phyloP scores from a whole-genome alignment of 441 rosid genomes.

The Flueggea neowawraea region DNA sequence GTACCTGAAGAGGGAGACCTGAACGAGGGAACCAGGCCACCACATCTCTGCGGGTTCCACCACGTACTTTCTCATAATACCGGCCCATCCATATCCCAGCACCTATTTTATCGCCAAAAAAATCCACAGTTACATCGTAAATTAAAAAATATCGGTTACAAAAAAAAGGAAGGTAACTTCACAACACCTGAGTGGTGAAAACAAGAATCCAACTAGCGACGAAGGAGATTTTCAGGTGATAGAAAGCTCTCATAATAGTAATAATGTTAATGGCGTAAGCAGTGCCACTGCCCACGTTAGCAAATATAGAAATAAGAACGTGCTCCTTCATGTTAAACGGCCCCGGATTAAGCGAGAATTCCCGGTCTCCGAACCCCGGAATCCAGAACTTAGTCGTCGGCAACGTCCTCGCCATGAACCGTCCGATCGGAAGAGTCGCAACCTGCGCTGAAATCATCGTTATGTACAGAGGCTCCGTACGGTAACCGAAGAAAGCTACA shows the following conservation, averaged over 20 bases:
- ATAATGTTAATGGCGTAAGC: constrained; percentile 73
- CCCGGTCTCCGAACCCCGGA: constrained; percentile 34
- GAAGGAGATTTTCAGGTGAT: constrained; percentile 45
- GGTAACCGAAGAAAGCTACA: constrained; percentile 75
- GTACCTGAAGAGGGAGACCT: constrained; percentile 62
- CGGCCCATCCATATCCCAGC: constrained; percentile 73
- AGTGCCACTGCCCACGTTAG: constrained; percentile 61
- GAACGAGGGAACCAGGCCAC: constrained; percentile 63
- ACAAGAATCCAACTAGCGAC: constrained; percentile 64
- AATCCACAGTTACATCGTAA: neutral
- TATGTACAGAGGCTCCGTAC: constrained; percentile 55
- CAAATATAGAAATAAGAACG: constrained; percentile 72
- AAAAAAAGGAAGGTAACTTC: no score
- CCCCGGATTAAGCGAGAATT: constrained; percentile 67
- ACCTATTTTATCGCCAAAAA: constrained; percentile 22
- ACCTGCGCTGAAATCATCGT: constrained; percentile 65
- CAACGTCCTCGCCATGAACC: constrained; percentile 48
- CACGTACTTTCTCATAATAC: constrained; percentile 52
- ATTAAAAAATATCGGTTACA: neutral
- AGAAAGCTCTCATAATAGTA: constrained; percentile 58
- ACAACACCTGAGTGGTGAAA: constrained; percentile 64
- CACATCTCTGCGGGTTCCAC: constrained; percentile 68
- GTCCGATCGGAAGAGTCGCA: constrained; percentile 64
- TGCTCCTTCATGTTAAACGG: constrained; percentile 81
- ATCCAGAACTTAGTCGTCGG: constrained; percentile 48